These are phyloP conservation scores for Endotrypanum monterogeii DNA, from an alignment of 208 protist species.

Conservation along the genomic window DNA sequence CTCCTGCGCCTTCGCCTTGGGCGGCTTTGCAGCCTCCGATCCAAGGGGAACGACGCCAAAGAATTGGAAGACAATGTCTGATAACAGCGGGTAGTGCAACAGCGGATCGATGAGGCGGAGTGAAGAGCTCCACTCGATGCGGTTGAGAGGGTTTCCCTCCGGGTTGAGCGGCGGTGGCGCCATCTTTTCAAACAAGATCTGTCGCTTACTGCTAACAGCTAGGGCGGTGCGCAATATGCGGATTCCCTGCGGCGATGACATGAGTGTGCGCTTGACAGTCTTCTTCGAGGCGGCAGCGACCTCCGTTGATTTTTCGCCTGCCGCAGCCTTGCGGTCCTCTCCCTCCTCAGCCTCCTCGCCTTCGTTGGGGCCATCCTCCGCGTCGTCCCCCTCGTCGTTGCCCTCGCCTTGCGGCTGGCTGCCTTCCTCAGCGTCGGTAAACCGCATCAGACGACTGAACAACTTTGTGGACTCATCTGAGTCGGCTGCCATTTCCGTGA, in stretches of 20 bases:
- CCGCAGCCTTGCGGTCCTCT: slow-evolving; percentile 11
- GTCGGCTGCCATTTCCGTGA: slow-evolving; percentile 43
- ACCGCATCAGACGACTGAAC: slow-evolving; percentile 39
- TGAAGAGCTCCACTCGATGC: slow-evolving; percentile 29
- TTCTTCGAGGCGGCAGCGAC: slow-evolving; percentile 5
- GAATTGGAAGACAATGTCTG: slow-evolving; percentile 57
- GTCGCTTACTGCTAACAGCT: slow-evolving; percentile 40
- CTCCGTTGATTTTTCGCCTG: not conserved
- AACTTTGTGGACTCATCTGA: slow-evolving; percentile 49
- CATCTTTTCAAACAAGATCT: slow-evolving; percentile 61
- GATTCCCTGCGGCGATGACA: slow-evolving; percentile 52
- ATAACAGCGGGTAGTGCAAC: slow-evolving; percentile 56
- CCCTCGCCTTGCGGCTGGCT: slow-evolving; percentile 13
- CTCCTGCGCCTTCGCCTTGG: slow-evolving; percentile 45
- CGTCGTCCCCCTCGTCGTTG: slow-evolving; percentile 15
- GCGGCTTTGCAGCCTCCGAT: slow-evolving; percentile 8
- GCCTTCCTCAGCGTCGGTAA: slow-evolving; percentile 22
- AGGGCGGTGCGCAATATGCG: slow-evolving; percentile 52
- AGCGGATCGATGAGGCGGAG: slow-evolving; percentile 48
- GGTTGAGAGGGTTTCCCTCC: slow-evolving; percentile 26
- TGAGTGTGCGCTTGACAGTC: slow-evolving; percentile 18
- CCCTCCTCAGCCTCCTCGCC: slow-evolving; percentile 20
- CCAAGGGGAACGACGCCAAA: slow-evolving; percentile 50
- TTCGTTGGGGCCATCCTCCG: slow-evolving; percentile 10
- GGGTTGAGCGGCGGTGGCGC: slow-evolving; percentile 16